Evolutionary conservation across 2,329 filamentous ascomycete genomes (phyloP).

Genomic region (Colletotrichum simmondsii): DNA sequence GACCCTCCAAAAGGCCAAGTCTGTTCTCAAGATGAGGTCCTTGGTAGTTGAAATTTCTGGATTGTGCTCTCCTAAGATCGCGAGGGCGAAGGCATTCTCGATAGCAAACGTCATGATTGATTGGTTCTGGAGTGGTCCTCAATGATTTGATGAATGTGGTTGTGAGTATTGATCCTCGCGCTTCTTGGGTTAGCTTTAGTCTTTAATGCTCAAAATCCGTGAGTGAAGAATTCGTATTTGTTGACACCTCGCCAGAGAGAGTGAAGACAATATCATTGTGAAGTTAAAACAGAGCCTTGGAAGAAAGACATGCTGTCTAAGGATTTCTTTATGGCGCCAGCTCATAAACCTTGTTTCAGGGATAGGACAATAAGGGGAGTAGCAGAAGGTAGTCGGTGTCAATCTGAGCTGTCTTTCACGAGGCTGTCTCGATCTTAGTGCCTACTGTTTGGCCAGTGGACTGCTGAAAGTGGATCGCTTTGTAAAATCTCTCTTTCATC

Average conservation of each 20-base stretch:
- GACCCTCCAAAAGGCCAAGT: not conserved
- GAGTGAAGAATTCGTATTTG: not conserved
- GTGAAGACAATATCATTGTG: not conserved
- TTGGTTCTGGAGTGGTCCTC: not conserved
- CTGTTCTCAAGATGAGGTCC: not conserved
- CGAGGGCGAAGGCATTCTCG: not conserved
- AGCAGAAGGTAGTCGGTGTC: no score
- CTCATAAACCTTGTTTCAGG: no score
- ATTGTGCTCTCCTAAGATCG: not conserved
- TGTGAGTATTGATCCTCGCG: no score
- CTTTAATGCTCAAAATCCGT: no score
- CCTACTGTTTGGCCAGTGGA: no score
- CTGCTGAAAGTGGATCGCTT: no score
- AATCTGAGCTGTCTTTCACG: no score
- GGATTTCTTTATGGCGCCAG: not conserved
- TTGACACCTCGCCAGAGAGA: not conserved
- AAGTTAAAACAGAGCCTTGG: no score
- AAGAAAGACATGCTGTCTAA: not conserved
- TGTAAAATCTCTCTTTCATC: no score
- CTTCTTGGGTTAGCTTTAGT: no score
- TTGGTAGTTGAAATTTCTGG: not conserved
- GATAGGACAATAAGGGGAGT: no score
- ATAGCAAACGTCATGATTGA: not conserved
- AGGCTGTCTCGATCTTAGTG: no score
- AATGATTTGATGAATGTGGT: not conserved